phyloP scores from a whole-genome alignment of 805 yeast species.

The Sporopachydermia quercuum region DNA sequence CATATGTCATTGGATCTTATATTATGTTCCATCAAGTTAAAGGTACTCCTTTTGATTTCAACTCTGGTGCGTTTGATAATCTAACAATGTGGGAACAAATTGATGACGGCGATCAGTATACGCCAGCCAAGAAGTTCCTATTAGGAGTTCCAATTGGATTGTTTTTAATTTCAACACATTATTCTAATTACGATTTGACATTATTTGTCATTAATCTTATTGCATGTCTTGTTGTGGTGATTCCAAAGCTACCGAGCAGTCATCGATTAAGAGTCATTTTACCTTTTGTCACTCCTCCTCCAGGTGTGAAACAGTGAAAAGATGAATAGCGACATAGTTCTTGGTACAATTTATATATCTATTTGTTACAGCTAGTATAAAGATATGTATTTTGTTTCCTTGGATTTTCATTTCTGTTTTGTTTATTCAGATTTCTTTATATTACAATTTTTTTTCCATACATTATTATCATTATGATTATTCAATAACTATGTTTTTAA shows the following conservation, averaged over 20 bases:
- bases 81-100: conserved; percentile 98
- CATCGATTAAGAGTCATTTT: not conserved
- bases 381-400: too few relatives aligned
- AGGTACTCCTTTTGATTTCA: conserved; percentile 95
- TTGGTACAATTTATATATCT: too few relatives aligned
- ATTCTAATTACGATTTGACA: conserved; percentile 68
- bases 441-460: too few relatives aligned
- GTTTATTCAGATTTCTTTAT: too few relatives aligned
- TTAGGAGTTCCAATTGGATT: conserved; percentile 85
- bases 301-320: not conserved
- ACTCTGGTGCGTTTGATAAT: conserved; percentile 90
- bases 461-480: too few relatives aligned
- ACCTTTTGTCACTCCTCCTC: not conserved
- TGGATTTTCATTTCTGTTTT: too few relatives aligned
- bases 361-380: too few relatives aligned
- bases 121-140: conserved; percentile 89
- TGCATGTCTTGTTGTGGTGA: conserved; percentile 73
- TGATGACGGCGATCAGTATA: conserved; percentile 90
- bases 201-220: conserved; percentile 67
- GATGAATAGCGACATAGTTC: too few relatives aligned
- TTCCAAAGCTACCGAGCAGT: conserved; percentile 66
- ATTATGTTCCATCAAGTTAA: conserved; percentile 94
- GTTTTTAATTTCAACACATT: conserved; percentile 79
- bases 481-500: too few relatives aligned
- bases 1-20: conserved; percentile 83